Base-by-base conservation (phyloP, 2,329 filamentous ascomycete species). In the Paraconiothyrium sp. region DNA sequence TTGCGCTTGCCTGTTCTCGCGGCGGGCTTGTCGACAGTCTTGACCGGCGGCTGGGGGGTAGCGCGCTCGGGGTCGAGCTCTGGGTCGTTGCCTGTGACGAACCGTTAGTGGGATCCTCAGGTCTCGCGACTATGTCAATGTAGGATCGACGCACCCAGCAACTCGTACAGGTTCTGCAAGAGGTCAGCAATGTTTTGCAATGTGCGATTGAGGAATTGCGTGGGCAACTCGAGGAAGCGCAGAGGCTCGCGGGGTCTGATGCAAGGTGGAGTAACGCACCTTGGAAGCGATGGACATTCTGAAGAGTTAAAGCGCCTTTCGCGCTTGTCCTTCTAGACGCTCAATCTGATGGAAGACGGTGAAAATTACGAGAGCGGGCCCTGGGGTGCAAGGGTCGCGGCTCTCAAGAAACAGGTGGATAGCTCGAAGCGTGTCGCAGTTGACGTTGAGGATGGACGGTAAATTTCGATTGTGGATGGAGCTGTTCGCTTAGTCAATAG, bases 131-230 rank as follows among this genome's bases (percentile, higher is more conserved):
- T 50, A 24, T 51, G 59, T 44, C 34, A 22, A 56, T 57, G 54
- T 46, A 59, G 59, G 56, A 37, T 57, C 43, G 54, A 71, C 78
- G 71, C 97, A 98, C 95, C 94, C 88, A 99, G 93, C 86, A 97
- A 90, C 88, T 95, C 94, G 88, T 92, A 98, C 79, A 92, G 90
- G 88, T 99, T 99, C 95, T 98, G 71, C 54, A 60, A 64, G 58
- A 51, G 63, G 72, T 85, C 72, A 85, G 82, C 67, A 58, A 51
- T 61, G 58, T 43, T 16, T 46, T 49, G 35, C 16, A 14, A 30
- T 22, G 47, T 14, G 44, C 46, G 43, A 56, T 54, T 56, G 37
- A 48, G 46, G 55, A 24, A 47, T 41, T 30, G 37, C 22, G 13
- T 59, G 61, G 57, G 60, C 44, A 48, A 55, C 51, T 54, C 52